Base-by-base conservation (phyloP, 495 filamentous ascomycete genomes). In the Aspergillus nidulans region DNA sequence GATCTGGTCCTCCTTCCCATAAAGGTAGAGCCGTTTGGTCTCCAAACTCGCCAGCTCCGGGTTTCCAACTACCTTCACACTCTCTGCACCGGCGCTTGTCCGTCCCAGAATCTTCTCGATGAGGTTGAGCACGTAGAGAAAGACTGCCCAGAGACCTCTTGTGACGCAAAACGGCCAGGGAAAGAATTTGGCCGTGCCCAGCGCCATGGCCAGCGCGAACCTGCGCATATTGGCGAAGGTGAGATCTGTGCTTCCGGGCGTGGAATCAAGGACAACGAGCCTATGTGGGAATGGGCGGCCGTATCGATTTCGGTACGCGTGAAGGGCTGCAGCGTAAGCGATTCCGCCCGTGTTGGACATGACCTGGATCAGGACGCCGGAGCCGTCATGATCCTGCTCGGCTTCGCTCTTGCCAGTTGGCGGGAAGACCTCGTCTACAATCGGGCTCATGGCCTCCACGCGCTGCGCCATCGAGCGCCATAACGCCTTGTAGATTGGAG, bases 1-100 rank as follows among this genome's bases (percentile, higher is more conserved):
- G 21, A 83, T 73, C 53, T 80, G 74, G 65, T 83, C 80, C 36
- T 72, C 70, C 60, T 78, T 79, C 16, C 74, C 77, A 57, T 81
- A 81, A 8, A 81, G 55, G 56, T 80, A 82, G 39, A 82, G 16
- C 36, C 76, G 61, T 12, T 49, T 55, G 1, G 63, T 30, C 1
- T 55, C 51, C 49, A 52, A 0, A 52, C 40, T 41, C 49, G 63
- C 30, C 50, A 43, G 23, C 20, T 38, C 41, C 19, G 26, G 16
- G 8, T 45, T 13, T 15, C 7, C 10, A 32, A 54, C 12, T 0
- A 42, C 42, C 19, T 9, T 21, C 12, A 39, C 30, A 26, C 36
- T 39, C 41, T 25, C 5, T 6, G 25, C 21, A 9, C 12, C 26
- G 1, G 52, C 42, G 9, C 21, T 42, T 19, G 21, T 24, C 19